These are phyloP conservation scores for Vigna reflexopilosa DNA, from an alignment of 306 rosid genomes.

Conservation along the genomic window DNA sequence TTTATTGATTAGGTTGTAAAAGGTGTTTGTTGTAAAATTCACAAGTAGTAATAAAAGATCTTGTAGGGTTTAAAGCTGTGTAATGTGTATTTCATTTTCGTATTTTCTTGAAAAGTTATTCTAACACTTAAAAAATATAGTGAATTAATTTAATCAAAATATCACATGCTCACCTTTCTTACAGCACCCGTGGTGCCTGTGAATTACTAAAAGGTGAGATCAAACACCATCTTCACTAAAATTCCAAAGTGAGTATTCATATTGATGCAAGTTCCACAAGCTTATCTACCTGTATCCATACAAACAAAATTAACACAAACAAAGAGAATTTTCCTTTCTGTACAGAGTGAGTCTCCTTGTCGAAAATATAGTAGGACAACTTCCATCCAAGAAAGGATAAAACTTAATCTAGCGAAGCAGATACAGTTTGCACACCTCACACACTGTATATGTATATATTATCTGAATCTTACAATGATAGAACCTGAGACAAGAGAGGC, in stretches of 20 bases:
- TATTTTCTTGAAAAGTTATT: too few species aligned
- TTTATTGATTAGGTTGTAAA: too few species aligned
- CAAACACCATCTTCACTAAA: neutral
- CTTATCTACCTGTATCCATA: slow-evolving; percentile 5
- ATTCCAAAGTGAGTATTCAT: neutral
- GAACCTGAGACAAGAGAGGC: slow-evolving; percentile 80
- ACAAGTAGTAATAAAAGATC: too few species aligned
- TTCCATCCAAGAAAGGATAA: slow-evolving; percentile 23
- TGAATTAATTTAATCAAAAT: too few species aligned
- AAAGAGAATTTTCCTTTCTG: slow-evolving; percentile 4
- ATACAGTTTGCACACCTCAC: slow-evolving; percentile 19
- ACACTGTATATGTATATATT: slow-evolving; percentile 34
- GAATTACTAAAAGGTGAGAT: neutral
- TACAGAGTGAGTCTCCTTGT: slow-evolving; percentile 41
- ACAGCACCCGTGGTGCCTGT: too few species aligned
- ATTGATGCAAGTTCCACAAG: neutral
- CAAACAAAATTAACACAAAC: slow-evolving; percentile 16
- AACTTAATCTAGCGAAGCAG: slow-evolving; percentile 2
- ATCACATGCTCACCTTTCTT: too few species aligned
- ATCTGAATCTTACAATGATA: slow-evolving; percentile 59
- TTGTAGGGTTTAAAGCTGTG: too few species aligned
- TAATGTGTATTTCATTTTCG: too few species aligned
- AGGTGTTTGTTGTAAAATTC: too few species aligned
- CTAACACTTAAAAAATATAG: too few species aligned
- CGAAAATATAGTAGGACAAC: slow-evolving; percentile 6